These are phyloP conservation scores for Venturia carpophila DNA, from an alignment of 2,329 filamentous ascomycete genomes.

Conservation along the genomic window DNA sequence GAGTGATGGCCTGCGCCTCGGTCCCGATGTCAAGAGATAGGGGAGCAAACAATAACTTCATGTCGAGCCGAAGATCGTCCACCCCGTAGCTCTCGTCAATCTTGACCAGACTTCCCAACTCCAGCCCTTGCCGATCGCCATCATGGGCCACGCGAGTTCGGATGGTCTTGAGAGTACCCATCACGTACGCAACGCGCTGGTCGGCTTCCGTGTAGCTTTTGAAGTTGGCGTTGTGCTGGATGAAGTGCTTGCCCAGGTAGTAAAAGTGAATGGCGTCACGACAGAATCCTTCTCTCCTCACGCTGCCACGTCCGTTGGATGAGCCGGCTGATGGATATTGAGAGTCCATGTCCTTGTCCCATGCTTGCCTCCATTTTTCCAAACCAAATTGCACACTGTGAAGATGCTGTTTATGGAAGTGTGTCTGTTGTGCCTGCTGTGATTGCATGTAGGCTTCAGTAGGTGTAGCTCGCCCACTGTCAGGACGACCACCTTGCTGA, in stretches of 20 bases:
- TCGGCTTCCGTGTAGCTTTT: constrained; percentile 53
- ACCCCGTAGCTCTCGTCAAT: constrained; percentile 61
- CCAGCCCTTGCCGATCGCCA: constrained; percentile 46
- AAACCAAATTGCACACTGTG: constrained; percentile 40
- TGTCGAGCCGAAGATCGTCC: constrained; percentile 47
- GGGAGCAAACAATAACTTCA: constrained; percentile 15
- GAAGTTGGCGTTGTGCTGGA: constrained; percentile 20
- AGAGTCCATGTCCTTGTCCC: constrained; percentile 61
- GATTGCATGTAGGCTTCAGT: constrained; percentile 39
- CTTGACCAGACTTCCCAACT: constrained; percentile 59
- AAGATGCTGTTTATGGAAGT: constrained; percentile 5
- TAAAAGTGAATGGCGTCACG: constrained; percentile 66
- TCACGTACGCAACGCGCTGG: constrained; percentile 51
- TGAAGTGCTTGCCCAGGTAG: constrained; percentile 58
- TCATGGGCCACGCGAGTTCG: constrained; percentile 48
- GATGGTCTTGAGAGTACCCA: constrained; percentile 53
- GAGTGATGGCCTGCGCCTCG: neutral
- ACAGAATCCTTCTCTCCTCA: constrained; percentile 56
- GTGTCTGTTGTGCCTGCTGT: constrained; percentile 31
- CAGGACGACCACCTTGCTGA: constrained; percentile 21
- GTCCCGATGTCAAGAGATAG: neutral
- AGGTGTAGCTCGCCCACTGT: constrained; percentile 36
- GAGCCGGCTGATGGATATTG: constrained; percentile 51
- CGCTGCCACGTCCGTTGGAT: neutral
- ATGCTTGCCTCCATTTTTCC: constrained; percentile 63